Conservation (phyloP, 2,329 filamentous ascomycete genomes). For the Zopfia rhizophila region DNA sequence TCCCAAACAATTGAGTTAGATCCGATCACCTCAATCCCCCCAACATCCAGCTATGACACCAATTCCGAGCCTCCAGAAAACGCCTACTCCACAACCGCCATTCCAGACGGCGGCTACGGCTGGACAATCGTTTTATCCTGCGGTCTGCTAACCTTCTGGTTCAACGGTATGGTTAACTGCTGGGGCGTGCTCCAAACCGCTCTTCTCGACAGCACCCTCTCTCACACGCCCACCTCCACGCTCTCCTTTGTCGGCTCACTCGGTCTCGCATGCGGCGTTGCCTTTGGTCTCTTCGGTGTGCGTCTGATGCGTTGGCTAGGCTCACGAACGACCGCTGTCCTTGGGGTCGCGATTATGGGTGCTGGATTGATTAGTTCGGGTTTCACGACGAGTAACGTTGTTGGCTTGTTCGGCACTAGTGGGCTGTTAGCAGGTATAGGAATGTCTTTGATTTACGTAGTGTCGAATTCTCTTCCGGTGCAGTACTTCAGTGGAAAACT, state of each 20-base stretch:
- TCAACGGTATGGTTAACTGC: conserved; percentile 65
- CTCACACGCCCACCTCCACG: conserved; percentile 58
- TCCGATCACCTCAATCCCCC: not conserved
- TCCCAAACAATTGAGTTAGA: not conserved
- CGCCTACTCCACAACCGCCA: conserved; percentile 32
- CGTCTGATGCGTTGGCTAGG: conserved; percentile 64
- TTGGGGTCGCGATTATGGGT: conserved; percentile 64
- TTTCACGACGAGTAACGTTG: conserved; percentile 59
- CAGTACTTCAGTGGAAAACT: conserved; percentile 44
- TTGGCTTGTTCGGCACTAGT: conserved; percentile 60
- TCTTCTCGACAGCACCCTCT: conserved; percentile 61
- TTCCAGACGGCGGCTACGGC: conserved; percentile 66
- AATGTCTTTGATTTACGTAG: conserved; percentile 35
- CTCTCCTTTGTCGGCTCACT: conserved; percentile 70
- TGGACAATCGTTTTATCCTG: conserved; percentile 66
- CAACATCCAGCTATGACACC: conserved; percentile 10
- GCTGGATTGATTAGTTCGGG: conserved; percentile 60
- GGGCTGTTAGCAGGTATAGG: conserved; percentile 62
- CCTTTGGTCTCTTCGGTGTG: conserved; percentile 64
- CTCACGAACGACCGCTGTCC: conserved; percentile 56
- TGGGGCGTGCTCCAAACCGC: conserved; percentile 71
- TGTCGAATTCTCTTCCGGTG: conserved; percentile 34
- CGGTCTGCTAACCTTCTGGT: conserved; percentile 61
- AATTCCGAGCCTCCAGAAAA: conserved; percentile 23
- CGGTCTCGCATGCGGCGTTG: conserved; percentile 61